phyloP scores from a whole-genome alignment of 371 early-diverging fungal genomes.

The Nematocida homosporus region DNA sequence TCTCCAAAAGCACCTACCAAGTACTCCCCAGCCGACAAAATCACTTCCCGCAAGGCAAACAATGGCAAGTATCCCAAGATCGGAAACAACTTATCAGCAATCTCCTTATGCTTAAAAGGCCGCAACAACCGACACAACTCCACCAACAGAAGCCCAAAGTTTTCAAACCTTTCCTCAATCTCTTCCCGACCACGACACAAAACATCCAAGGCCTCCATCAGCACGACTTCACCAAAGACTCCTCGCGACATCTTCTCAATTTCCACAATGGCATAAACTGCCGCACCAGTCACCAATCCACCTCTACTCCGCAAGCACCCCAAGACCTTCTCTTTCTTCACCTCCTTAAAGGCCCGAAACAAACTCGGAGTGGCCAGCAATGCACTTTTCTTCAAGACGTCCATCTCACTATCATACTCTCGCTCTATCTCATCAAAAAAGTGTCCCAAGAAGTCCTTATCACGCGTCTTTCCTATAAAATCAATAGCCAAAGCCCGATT shows the following conservation, averaged over 20 bases:
- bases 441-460: slow-evolving; percentile 50
- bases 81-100: not conserved
- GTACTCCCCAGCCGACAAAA: not conserved
- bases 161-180: slow-evolving; percentile 29
- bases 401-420: not conserved
- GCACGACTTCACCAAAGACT: slow-evolving; percentile 5
- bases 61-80: slow-evolving; percentile 36
- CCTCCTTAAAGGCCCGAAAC: slow-evolving; percentile 34
- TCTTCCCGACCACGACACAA: slow-evolving; percentile 19
- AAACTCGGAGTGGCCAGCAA: slow-evolving; percentile 24
- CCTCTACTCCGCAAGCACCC: slow-evolving; percentile 6
- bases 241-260: slow-evolving; percentile 25
- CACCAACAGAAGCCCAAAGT: slow-evolving; percentile 28
- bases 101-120: not conserved
- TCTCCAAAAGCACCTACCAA: slow-evolving; percentile 10
- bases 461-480: slow-evolving; percentile 33
- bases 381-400: slow-evolving; percentile 37
- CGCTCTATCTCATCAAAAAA: slow-evolving; percentile 44
- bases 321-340: not conserved
- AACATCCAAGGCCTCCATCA: not conserved
- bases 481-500: slow-evolving; percentile 36
- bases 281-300: not conserved
- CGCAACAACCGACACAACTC: slow-evolving; percentile 33
- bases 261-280: slow-evolving; percentile 14
- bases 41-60: slow-evolving; percentile 19